Conservation (phyloP, 768 basidiomycete genomes). For the Rhizopogon roseolus region DNA sequence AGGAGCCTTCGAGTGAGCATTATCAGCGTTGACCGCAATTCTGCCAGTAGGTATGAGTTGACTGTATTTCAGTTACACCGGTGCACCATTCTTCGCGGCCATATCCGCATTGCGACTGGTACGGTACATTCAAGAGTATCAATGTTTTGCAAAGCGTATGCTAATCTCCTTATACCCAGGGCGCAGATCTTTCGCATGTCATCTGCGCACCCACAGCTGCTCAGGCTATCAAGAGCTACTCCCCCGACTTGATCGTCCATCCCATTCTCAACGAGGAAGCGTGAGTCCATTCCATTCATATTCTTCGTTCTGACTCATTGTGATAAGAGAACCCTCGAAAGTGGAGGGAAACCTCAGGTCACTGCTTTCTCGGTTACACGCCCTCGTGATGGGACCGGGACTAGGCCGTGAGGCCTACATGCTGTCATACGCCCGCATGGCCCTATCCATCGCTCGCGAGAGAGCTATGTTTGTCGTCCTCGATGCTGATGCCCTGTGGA, state of each 20-base stretch:
- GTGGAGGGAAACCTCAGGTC: conserved; percentile 54
- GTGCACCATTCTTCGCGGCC: conserved; percentile 94
- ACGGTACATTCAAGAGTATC: background rate
- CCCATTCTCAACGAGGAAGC: conserved; percentile 74
- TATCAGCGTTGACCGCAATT: background rate
- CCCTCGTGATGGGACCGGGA: conserved; percentile 90
- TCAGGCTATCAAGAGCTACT: conserved; percentile 92
- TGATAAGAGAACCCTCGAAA: conserved; percentile 38
- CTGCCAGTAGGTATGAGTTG: background rate
- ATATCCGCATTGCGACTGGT: conserved; percentile 88
- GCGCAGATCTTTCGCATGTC: conserved; percentile 93
- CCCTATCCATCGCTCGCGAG: conserved; percentile 66
- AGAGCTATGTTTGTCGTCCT: conserved; percentile 86
- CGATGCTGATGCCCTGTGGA: conserved; percentile 89
- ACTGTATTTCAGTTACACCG: conserved; percentile 71
- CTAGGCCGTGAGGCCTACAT: conserved; percentile 89
- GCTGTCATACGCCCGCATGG: conserved; percentile 75
- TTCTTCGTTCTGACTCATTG: too few relatives aligned
- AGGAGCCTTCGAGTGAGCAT: conserved; percentile 83
- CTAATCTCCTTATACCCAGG: conserved; percentile 36
- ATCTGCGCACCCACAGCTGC: conserved; percentile 95
- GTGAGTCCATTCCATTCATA: conserved; percentile 33
- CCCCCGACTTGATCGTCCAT: conserved; percentile 95
- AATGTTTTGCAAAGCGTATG: background rate
- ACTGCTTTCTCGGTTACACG: conserved; percentile 83